phyloP scores from a whole-genome alignment of 768 basidiomycete species.

The Hericium alpestre region DNA sequence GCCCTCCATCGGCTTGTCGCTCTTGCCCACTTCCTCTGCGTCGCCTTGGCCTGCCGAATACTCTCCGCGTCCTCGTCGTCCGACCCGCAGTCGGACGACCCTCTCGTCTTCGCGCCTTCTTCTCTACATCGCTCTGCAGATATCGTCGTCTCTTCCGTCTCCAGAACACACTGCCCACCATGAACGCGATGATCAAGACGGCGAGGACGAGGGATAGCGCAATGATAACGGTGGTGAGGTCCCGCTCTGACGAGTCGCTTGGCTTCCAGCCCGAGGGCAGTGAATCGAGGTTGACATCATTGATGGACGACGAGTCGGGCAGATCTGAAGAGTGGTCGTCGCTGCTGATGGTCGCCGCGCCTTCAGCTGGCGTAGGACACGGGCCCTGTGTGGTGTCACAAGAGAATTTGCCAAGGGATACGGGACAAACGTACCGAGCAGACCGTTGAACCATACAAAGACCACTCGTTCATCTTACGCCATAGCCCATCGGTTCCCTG shows the following conservation, averaged over 20 bases:
- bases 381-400: neutral
- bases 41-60: conserved; percentile 32
- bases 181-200: conserved; percentile 46
- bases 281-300: conserved; percentile 14
- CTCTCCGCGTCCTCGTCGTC: conserved; percentile 21
- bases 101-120: conserved; percentile 24
- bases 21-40: conserved; percentile 52
- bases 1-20: conserved; percentile 64
- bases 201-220: conserved; percentile 55
- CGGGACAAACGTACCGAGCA: conserved; percentile 34
- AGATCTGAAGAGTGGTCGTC: neutral
- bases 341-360: neutral
- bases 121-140: conserved; percentile 38
- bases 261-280: conserved; percentile 16
- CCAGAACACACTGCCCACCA: conserved; percentile 54
- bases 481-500: conserved; percentile 13
- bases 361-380: neutral
- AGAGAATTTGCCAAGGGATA: conserved; percentile 24
- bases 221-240: conserved; percentile 23
- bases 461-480: conserved; percentile 28
- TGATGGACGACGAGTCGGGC: neutral
- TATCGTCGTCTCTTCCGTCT: conserved; percentile 30
- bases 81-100: conserved; percentile 23
- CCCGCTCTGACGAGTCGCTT: neutral
- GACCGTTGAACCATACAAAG: conserved; percentile 62